Conservation (phyloP, 176 grass and related monocot species). For the Poa annua region DNA sequence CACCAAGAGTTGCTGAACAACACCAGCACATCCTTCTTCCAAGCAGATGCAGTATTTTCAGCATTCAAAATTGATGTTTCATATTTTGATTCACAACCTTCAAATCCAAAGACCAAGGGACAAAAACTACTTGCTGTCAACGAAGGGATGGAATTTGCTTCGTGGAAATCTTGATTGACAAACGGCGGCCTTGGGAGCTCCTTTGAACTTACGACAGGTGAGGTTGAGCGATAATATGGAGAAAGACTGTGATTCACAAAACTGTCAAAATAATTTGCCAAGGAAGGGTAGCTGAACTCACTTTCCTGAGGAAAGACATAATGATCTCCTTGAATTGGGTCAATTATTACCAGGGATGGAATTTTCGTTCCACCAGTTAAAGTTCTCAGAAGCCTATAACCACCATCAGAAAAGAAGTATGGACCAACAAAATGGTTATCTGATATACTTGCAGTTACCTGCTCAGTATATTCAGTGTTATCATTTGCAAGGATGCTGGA, state of each 20-base stretch:
- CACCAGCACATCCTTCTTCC: constrained; percentile 90
- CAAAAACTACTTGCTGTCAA: constrained; percentile 73
- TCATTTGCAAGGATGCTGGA: constrained; percentile 33
- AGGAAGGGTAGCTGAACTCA: constrained; percentile 58
- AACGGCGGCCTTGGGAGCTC: constrained; percentile 83
- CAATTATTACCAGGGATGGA: constrained; percentile 87
- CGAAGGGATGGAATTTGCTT: constrained; percentile 80
- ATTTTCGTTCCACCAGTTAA: constrained; percentile 78
- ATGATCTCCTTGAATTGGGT: constrained; percentile 71
- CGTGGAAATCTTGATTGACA: constrained; percentile 86
- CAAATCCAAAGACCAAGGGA: constrained; percentile 65
- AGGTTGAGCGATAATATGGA: constrained; percentile 59
- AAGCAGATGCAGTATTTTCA: constrained; percentile 53
- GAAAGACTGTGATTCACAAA: constrained; percentile 75
- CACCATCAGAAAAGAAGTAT: constrained; percentile 84
- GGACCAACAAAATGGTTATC: constrained; percentile 59
- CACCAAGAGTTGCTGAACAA: constrained; percentile 97
- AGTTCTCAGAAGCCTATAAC: constrained; percentile 68
- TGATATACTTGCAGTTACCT: constrained; percentile 36
- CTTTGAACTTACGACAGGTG: constrained; percentile 49
- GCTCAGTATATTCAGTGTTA: constrained; percentile 17
- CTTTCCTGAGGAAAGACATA: constrained; percentile 69
- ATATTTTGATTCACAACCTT: constrained; percentile 54
- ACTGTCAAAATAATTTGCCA: constrained; percentile 74
- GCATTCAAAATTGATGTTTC: constrained; percentile 37